Base-by-base conservation (phyloP, 1,284 basidiomycete species). In the Cryptococcus amylolentus region DNA sequence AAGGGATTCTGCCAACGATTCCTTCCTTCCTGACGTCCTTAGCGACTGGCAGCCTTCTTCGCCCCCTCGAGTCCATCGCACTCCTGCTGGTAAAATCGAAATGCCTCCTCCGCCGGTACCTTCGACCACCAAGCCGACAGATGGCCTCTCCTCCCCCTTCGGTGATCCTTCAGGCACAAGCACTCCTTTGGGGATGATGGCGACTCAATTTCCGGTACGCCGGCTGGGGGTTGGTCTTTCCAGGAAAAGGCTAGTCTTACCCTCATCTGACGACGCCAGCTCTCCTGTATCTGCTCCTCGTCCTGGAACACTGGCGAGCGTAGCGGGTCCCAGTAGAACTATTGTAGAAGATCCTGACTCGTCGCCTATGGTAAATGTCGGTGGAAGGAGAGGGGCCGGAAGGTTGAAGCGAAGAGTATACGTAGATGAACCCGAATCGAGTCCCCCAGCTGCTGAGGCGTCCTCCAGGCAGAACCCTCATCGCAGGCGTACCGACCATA, bases 31-130 rank as follows among this genome's bases (percentile, higher is more conserved):
- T 10, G 31, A 35, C 1, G 31, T 35, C 31, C 31, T 35, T 10
- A 35, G n/a, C 41, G 27, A 28, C 26, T 46, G 45, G 45, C 45
- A 46, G 16, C 14, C 16, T 27, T 46, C 27, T 14, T 26, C 45
- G 14, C 27, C 45, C 27, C 45, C 6, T 28, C 45, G 2, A 28
- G 16, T 39, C 47, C 38, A 48, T 16, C 31, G 23, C 20, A 57
- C 48, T 43, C 51, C 55, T 20, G 16, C n/a, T 14, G 49, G 18
- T 20, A 45, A 50, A n/a, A 18, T 13, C 5, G 51, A 42, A 9
- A 58, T 58, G 57, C 52, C 49, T 23, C 54, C 62, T 38, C 60
- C 60, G 4, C 62, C 57, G 26, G 10, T 61, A 4, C 56, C 58
- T 20, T 51, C 59, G 2, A 42, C 44, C 7, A 28, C 52, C 1